phyloP scores from a whole-genome alignment of 768 basidiomycete species.

The Psilocybe subaeruginosa region DNA sequence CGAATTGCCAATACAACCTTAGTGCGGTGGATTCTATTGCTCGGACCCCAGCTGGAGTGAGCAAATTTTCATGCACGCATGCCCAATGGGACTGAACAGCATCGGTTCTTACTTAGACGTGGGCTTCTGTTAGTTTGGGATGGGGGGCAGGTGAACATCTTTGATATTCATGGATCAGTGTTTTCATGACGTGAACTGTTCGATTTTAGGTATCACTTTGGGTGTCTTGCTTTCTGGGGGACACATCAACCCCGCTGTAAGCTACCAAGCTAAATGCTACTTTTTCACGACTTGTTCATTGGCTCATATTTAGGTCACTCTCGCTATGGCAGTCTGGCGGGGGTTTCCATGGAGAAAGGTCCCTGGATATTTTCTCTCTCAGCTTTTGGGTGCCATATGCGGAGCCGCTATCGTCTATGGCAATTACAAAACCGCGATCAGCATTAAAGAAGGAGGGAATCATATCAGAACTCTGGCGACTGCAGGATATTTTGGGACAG shows the following conservation, averaged over 20 bases:
- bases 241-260: conserved; percentile 8
- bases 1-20: conserved; percentile 53
- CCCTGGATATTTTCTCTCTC: conserved; percentile 49
- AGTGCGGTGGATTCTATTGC: conserved; percentile 40
- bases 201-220: neutral
- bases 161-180: neutral
- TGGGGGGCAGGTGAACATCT: conserved; percentile 5
- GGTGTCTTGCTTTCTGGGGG: conserved; percentile 5
- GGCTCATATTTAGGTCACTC: conserved; percentile 56
- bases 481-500: conserved; percentile 59
- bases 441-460: conserved; percentile 50
- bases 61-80: neutral
- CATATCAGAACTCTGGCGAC: conserved; percentile 50
- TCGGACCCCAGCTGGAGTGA: conserved; percentile 1
- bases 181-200: too few species aligned
- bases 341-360: conserved; percentile 81
- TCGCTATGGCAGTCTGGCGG: conserved; percentile 67
- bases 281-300: neutral
- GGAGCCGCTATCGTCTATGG: conserved; percentile 62
- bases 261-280: neutral
- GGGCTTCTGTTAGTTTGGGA: conserved; percentile 8
- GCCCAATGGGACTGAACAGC: neutral
- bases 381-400: conserved; percentile 61
- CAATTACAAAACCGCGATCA: conserved; percentile 67
- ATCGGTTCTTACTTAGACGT: neutral